Base-by-base conservation (phyloP, 331 rosid genomes). In the Phaseolus coccineus region DNA sequence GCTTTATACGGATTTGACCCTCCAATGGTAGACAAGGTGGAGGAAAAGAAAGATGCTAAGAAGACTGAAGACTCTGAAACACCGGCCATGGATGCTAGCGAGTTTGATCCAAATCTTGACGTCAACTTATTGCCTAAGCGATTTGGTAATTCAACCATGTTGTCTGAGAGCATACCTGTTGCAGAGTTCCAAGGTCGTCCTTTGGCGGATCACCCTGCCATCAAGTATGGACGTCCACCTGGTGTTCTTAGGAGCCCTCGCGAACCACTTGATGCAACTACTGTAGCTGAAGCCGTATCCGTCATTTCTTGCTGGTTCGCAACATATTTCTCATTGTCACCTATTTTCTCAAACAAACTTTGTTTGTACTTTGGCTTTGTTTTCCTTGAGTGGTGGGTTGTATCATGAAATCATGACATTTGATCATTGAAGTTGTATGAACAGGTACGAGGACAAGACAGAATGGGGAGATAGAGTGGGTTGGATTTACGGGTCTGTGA, bases 1-100 rank as follows among this genome's bases (percentile, higher is more conserved):
- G 98, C 99, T 3, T 76, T 95, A 1, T 95, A 90, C 0, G 99
- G 97, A 40, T 95, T 95, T 35, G 90, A 91, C 50, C 99, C 99
- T 4, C 99, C 97, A 1, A 6, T 69, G 4, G 87, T 55, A 0
- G 91, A 89, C 24, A 81, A 78, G 77, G 55, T 46, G 14, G 24
- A 9, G 11, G 14, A 24, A 3, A 55, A 55, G 30, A 55, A 55
- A 24, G 62, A 24, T 3, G 0, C 2, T 22, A 55, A 55, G 3
- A 3, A 55, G 30, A 3, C 5, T 55, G 62, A 55, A 55, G 62
- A 3, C 14, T 8, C 31, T 22, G 62, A 55, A 55, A 22, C 31
- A 9, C 62, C 62, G 2, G 31, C 62, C 31, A 2, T 9, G 31
- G 24, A 55, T 55, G 62, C 31, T 2, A 55, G 31, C 62, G 62